Evolutionary conservation across 1,284 basidiomycete species (phyloP), one percentile per base, ranked within the genome.

Genomic region (Meripilus lineatus): DNA sequence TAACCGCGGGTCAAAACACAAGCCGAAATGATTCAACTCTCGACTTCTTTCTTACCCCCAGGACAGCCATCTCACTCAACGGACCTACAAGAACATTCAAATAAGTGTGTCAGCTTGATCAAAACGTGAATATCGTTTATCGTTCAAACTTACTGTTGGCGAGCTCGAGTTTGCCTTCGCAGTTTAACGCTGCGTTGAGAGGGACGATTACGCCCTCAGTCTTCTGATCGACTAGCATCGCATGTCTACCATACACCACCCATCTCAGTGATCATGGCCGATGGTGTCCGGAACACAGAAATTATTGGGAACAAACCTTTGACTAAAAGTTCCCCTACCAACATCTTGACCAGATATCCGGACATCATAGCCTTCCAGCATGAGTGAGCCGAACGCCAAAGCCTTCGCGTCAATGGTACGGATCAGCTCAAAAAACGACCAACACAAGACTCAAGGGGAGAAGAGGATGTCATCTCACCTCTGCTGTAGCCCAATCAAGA

Each of bases 291-390:
- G n/a, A n/a, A n/a, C n/a, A n/a, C n/a, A n/a, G 11, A 28, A 20
- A 26, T 32, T 6, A 32, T 22, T 23, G 10, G 36, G 39, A 26
- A 50, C 69, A 40, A 40, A 80, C 79, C 91, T 74, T 51, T 94
- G 90, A 51, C 88, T 91, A 64, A 94, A 94, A 3, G 89, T 94
- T 2, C 91, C 91, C 30, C 91, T 65, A 0, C 91, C 92, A 0
- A 92, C 89, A 58, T 94, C 92, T 62, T 95, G 91, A 2, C 92
- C 91, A 6, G 88, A 90, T 33, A 94, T 87, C 13, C 91, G 77
- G 13, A 94, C 74, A 58, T 93, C 84, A 50, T 70, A 77, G 1
- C 88, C 89, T 45, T 90, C 85, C 8, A 77, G 63, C 77, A 94
- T 77, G 30, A 93, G 69, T 1, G 87, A 80, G 0, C 92, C 92